These are phyloP conservation scores for Russula brevipes DNA, from an alignment of 768 basidiomycete species.

Conservation along the genomic window DNA sequence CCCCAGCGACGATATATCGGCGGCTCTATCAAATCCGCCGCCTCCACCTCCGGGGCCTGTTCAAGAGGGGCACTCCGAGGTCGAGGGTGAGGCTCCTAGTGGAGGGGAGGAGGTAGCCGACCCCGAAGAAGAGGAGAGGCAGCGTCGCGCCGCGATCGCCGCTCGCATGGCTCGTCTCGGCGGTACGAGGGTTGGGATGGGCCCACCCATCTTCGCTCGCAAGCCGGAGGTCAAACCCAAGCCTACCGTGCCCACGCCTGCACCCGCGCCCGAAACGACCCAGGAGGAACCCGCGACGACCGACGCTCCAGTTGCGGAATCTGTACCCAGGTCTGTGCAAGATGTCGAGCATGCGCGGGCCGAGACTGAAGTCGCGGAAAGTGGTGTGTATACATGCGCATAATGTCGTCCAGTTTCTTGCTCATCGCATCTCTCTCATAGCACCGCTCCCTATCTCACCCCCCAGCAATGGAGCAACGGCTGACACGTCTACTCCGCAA, in stretches of 20 bases:
- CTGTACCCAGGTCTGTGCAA: slow-evolving; percentile 10
- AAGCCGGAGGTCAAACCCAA: slow-evolving; percentile 41
- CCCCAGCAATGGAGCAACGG: background rate
- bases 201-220: slow-evolving; percentile 62
- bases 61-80: slow-evolving; percentile 26
- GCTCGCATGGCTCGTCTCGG: slow-evolving; percentile 92
- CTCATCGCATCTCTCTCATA: background rate
- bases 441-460: slow-evolving; percentile 13
- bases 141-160: slow-evolving; percentile 80
- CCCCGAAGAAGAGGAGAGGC: slow-evolving; percentile 67
- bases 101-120: slow-evolving; percentile 38
- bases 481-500: background rate
- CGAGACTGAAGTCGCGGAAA: background rate
- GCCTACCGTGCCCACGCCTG: slow-evolving; percentile 25
- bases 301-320: slow-evolving; percentile 12
- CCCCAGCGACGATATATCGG: slow-evolving; percentile 6
- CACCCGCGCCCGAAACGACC: slow-evolving; percentile 9
- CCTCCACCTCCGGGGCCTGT: slow-evolving; percentile 1
- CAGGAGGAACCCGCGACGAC: slow-evolving; percentile 22
- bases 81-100: slow-evolving; percentile 24
- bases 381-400: slow-evolving; percentile 15
- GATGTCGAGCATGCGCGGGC: background rate
- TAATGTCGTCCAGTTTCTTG: background rate
- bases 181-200: slow-evolving; percentile 78
- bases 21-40: slow-evolving; percentile 12